Conservation (phyloP, 2,329 filamentous ascomycete genomes). For the Cercospora sp. region DNA sequence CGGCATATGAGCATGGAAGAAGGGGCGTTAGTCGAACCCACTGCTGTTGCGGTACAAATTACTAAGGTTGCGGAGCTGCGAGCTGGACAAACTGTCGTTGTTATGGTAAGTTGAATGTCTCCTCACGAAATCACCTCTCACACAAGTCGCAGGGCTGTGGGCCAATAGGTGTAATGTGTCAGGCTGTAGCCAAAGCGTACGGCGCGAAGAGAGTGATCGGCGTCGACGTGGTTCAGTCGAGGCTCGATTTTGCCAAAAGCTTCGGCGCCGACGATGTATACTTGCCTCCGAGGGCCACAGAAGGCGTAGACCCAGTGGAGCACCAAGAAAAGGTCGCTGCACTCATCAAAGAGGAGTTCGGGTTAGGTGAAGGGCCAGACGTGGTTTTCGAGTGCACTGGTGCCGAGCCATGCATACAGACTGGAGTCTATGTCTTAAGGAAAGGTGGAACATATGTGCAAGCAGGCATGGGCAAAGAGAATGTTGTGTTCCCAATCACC, state of each 20-base stretch:
- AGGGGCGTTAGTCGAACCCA: conserved; percentile 55
- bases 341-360: conserved; percentile 43
- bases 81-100: conserved; percentile 46
- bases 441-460: conserved; percentile 53
- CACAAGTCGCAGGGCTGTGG: conserved; percentile 40
- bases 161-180: conserved; percentile 77
- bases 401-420: conserved; percentile 51
- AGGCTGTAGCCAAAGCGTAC: conserved; percentile 76
- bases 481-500: conserved; percentile 55
- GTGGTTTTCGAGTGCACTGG: conserved; percentile 54
- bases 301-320: conserved; percentile 40
- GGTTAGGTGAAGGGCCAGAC: conserved; percentile 50
- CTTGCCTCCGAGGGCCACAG: conserved; percentile 39
- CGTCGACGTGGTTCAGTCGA: conserved; percentile 76
- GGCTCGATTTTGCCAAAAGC: conserved; percentile 72
- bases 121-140: neutral
- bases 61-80: conserved; percentile 41
- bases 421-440: conserved; percentile 47
- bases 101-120: conserved; percentile 37
- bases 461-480: conserved; percentile 53
- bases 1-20: conserved; percentile 51
- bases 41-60: conserved; percentile 55
- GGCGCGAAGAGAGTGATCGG: conserved; percentile 77
- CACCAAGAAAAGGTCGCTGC: conserved; percentile 43
- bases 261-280: conserved; percentile 49